phyloP scores from a whole-genome alignment of 2,329 filamentous ascomycete genomes.

The Fusarium staphyleae region DNA sequence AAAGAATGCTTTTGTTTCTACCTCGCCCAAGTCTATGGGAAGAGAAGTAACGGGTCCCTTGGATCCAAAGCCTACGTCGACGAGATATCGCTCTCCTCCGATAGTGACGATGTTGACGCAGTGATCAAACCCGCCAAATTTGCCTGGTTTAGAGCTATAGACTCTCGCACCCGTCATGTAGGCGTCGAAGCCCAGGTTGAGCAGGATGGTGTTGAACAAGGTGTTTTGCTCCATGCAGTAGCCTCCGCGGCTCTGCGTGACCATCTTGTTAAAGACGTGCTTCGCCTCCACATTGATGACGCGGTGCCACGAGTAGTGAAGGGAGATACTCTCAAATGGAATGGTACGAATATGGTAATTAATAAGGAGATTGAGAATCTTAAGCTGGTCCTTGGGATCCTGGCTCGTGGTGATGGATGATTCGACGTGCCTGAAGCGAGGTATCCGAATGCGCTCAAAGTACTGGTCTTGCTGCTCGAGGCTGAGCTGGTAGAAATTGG shows the following conservation, averaged over 20 bases:
- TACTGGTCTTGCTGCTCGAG: constrained; percentile 21
- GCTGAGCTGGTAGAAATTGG: background rate
- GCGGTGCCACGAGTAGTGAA: constrained; percentile 57
- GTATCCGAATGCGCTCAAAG: constrained; percentile 22
- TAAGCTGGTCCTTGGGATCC: constrained; percentile 35
- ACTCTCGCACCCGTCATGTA: constrained; percentile 59
- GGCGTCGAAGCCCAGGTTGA: constrained; percentile 56
- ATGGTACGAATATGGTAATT: constrained; percentile 56
- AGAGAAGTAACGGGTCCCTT: constrained; percentile 44
- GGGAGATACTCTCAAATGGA: constrained; percentile 61
- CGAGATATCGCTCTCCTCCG: constrained; percentile 53
- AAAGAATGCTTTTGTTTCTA: constrained; percentile 37
- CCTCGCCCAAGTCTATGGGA: too few species aligned
- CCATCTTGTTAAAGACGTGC: constrained; percentile 52
- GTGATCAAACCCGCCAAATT: constrained; percentile 49
- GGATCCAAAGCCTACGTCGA: constrained; percentile 69
- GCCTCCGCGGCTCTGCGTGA: constrained; percentile 51
- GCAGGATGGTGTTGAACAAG: constrained; percentile 56
- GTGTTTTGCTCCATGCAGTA: constrained; percentile 61
- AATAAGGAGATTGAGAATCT: constrained; percentile 44
- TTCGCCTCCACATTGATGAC: constrained; percentile 49
- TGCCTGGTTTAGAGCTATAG: constrained; percentile 15
- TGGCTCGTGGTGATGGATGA: background rate
- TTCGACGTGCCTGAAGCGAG: background rate
- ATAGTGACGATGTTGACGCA: constrained; percentile 67